These are phyloP conservation scores for Suillus subluteus DNA, from an alignment of 768 basidiomycete genomes.

Conservation along the genomic window DNA sequence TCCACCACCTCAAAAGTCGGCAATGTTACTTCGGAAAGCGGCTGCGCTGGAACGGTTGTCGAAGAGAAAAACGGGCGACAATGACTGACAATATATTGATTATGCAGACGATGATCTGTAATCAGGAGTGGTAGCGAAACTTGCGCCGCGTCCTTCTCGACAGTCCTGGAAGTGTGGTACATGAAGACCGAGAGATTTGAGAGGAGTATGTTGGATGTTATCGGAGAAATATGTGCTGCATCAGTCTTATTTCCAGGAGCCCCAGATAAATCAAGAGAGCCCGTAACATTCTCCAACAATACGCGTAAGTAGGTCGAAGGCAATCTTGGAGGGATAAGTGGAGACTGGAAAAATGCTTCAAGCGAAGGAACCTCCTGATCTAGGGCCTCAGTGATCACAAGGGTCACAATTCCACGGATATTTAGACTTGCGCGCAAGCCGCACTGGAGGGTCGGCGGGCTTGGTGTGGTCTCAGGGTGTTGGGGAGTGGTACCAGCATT, in stretches of 20 bases:
- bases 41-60: constrained; percentile 17
- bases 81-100: constrained; percentile 55
- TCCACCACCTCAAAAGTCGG: constrained; percentile 64
- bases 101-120: constrained; percentile 66
- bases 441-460: constrained; percentile 20
- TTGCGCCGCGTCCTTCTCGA: constrained; percentile 20
- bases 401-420: constrained; percentile 50
- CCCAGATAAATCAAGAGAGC: constrained; percentile 25
- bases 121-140: constrained; percentile 70
- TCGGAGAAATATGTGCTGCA: constrained; percentile 7
- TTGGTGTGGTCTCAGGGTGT: constrained; percentile 23
- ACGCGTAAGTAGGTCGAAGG: constrained; percentile 56
- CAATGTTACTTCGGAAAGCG: constrained; percentile 34
- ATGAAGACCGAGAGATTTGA: constrained; percentile 63
- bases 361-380: constrained; percentile 20
- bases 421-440: constrained; percentile 38
- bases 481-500: neutral
- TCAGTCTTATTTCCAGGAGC: constrained; percentile 15
- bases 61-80: constrained; percentile 41
- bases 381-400: constrained; percentile 45
- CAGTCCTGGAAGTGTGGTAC: constrained; percentile 36
- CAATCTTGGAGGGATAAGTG: constrained; percentile 59
- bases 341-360: constrained; percentile 55
- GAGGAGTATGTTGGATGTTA: constrained; percentile 22
- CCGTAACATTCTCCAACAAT: constrained; percentile 43